phyloP scores from a whole-genome alignment of 139 green algal species.

The Tetratostichococcus sp. region DNA sequence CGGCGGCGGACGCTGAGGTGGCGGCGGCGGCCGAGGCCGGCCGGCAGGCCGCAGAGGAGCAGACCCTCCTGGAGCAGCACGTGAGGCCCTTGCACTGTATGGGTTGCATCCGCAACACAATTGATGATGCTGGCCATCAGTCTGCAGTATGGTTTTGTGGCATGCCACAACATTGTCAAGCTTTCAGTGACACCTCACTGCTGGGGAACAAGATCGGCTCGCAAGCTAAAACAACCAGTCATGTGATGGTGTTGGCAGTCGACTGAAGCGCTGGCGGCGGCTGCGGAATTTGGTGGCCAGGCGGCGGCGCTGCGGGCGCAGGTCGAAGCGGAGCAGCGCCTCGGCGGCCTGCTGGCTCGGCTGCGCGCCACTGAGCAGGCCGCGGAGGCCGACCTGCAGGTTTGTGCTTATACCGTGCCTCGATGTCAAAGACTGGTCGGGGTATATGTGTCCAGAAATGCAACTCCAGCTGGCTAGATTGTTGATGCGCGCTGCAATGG shows the following conservation, averaged over 20 bases:
- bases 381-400: constrained; percentile 6
- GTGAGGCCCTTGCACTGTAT: not conserved
- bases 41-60: not conserved
- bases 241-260: not conserved
- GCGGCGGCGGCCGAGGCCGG: constrained; percentile 8
- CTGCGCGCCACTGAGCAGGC: constrained; percentile 11
- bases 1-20: not conserved
- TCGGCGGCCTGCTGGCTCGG: constrained; percentile 14
- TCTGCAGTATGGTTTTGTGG: too few species aligned
- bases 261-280: not conserved
- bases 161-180: too few species aligned
- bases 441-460: not conserved
- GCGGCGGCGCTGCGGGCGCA: constrained; percentile 1
- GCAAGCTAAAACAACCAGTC: too few species aligned
- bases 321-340: constrained; percentile 16
- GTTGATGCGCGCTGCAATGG: too few species aligned
- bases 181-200: too few species aligned
- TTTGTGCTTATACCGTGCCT: not conserved
- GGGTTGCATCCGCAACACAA: too few species aligned
- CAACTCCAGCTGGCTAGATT: too few species aligned
- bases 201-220: too few species aligned
- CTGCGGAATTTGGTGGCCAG: not conserved
- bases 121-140: too few species aligned
- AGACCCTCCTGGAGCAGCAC: constrained; percentile 2
- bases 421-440: too few species aligned